Evolutionary conservation across 768 basidiomycete genomes (phyloP).

Genomic region (Brasilioporus rufonigricans): DNA sequence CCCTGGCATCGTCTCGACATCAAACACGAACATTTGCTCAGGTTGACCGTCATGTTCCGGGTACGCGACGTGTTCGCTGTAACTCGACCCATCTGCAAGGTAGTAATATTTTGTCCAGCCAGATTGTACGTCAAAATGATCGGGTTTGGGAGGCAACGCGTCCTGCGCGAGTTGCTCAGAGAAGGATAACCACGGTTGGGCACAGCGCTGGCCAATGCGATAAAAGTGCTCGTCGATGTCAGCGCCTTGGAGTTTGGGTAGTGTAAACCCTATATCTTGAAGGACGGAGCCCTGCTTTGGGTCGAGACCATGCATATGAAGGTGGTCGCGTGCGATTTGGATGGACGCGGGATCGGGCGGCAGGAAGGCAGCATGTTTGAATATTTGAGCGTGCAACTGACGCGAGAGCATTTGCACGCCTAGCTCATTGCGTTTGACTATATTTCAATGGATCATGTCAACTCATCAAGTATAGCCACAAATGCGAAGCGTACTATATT

Average conservation of each 20-base stretch:
- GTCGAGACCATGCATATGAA: constrained; percentile 77
- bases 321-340: constrained; percentile 77
- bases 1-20: constrained; percentile 90
- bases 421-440: constrained; percentile 76
- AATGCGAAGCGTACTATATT: constrained; percentile 6
- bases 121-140: constrained; percentile 50
- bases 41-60: constrained; percentile 61
- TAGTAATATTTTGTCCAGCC: constrained; percentile 91
- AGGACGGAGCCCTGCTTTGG: constrained; percentile 76
- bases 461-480: neutral
- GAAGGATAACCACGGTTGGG: constrained; percentile 77
- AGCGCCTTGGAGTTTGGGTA: constrained; percentile 80
- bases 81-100: constrained; percentile 71
- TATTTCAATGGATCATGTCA: neutral
- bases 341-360: constrained; percentile 58
- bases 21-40: constrained; percentile 81
- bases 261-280: constrained; percentile 74
- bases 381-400: constrained; percentile 79
- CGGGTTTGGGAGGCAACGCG: constrained; percentile 60
- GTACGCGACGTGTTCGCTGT: constrained; percentile 66
- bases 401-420: constrained; percentile 93
- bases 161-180: constrained; percentile 54
- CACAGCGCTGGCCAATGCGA: constrained; percentile 61
- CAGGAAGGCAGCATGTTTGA: constrained; percentile 65
- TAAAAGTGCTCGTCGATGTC: constrained; percentile 90